Evolutionary conservation across 2,329 filamentous ascomycete genomes (phyloP).

Genomic region (Hirsutella rhossiliensis): DNA sequence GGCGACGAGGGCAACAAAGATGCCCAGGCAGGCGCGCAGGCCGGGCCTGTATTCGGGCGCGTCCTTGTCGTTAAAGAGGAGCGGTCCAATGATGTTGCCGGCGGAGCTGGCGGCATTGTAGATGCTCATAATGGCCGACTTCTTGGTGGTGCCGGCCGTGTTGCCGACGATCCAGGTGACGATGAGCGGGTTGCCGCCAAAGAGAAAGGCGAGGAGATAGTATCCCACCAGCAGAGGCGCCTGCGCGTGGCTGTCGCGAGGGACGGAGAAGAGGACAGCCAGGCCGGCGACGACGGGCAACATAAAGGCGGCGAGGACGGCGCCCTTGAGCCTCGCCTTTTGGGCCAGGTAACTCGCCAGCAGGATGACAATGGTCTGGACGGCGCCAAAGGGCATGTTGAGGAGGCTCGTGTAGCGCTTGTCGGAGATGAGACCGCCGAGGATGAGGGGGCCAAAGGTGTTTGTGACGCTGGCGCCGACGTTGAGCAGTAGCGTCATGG

Average conservation of each 20-base stretch:
- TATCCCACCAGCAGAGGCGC: conserved; percentile 43
- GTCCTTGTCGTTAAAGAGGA: conserved; percentile 46
- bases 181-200: conserved; percentile 52
- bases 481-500: conserved; percentile 49
- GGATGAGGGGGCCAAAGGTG: conserved; percentile 52
- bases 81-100: conserved; percentile 56
- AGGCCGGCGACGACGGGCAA: conserved; percentile 47
- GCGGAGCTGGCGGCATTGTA: conserved; percentile 50
- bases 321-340: conserved; percentile 43
- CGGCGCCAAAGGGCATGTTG: conserved; percentile 54
- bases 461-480: conserved; percentile 52
- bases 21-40: conserved; percentile 39
- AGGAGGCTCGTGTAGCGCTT: conserved; percentile 45
- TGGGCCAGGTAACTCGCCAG: conserved; percentile 45
- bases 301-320: conserved; percentile 39
- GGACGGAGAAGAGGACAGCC: conserved; percentile 42
- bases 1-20: conserved; percentile 40
- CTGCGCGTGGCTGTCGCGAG: conserved; percentile 25
- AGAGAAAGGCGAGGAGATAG: conserved; percentile 55
- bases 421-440: conserved; percentile 47
- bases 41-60: conserved; percentile 47
- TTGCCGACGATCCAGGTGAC: conserved; percentile 60
- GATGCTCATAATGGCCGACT: conserved; percentile 49
- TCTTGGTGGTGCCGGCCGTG: conserved; percentile 56
- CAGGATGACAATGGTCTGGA: conserved; percentile 49